Base-by-base conservation (phyloP, 345 rosid genomes). In the Orychophragmus violaceus region DNA sequence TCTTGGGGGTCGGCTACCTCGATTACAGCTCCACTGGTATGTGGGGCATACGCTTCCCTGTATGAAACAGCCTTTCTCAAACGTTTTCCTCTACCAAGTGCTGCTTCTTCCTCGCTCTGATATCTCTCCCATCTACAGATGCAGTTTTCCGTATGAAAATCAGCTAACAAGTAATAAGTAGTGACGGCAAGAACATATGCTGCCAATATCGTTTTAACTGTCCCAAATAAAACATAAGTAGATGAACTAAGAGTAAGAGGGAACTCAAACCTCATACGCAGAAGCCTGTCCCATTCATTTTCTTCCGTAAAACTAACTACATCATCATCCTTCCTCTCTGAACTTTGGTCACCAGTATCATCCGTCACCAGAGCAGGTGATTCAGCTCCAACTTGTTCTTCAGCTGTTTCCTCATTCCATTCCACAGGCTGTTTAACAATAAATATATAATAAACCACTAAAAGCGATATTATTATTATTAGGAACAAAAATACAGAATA, bases 51-150 rank as follows among this genome's bases (percentile, higher is more conserved):
- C 48, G 91, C 96, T 84, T 95, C 98, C 70, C 96, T 78, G 57
- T 95, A 95, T 13, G 97, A 95, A 74, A 95, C 97, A 75, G 98
- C 96, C 79, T 91, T 95, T 69, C 97, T 87, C 76, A 72, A 85
- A 78, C 99, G 99, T 82, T 95, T 95, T 59, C 99, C 99, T 76
- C 99, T 84, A 68, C 99, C 99, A 82, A 95, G 94, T 9, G 88
- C 79, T 56, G 99, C 98, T 82, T 95, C 99, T 79, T 95, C 99
- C 81, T 95, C 99, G 25, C 70, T 86, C 74, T 91, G 99, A 80
- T 91, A 91, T 76, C 80, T 89, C 80, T 91, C 95, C 99, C 99
- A 95, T 76, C 99, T 95, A 83, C 52, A 76, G 62, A 71, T 24
- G 57, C 66, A 75, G 18, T 75, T 62, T 17, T 17, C 30, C 18